Conservation (phyloP, 148 eudicot species). For the Persicaria maculosa region DNA sequence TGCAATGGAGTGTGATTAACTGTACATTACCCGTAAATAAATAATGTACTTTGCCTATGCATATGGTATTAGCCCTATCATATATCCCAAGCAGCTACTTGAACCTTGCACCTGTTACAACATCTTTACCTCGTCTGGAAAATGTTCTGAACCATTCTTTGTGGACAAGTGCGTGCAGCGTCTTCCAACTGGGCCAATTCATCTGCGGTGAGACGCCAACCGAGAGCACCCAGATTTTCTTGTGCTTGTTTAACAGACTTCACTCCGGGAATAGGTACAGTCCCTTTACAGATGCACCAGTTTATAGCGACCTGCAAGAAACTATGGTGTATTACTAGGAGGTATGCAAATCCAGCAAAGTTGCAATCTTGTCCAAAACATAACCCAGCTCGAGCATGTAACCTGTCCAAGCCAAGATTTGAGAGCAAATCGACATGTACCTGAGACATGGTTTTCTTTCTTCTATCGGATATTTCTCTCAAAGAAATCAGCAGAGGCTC, state of each 20-base stretch:
- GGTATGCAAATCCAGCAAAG: not conserved
- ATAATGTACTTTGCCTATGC: no score
- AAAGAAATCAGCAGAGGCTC: slow-evolving; percentile 63
- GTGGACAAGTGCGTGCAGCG: slow-evolving; percentile 64
- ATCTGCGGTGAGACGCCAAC: slow-evolving; percentile 66
- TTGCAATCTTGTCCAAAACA: not conserved
- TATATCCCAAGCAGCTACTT: no score
- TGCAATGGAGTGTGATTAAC: no score
- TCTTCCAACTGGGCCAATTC: slow-evolving; percentile 62
- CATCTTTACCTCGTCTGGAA: slow-evolving; percentile 64
- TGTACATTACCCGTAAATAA: no score
- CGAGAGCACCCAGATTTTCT: slow-evolving; percentile 82
- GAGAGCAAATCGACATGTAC: slow-evolving; percentile 22
- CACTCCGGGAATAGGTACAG: slow-evolving; percentile 92
- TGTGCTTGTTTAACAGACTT: slow-evolving; percentile 67
- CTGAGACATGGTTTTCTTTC: slow-evolving; percentile 73
- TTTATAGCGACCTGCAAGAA: slow-evolving; percentile 73
- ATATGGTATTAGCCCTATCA: no score
- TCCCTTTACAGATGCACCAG: slow-evolving; percentile 90
- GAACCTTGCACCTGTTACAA: no score
- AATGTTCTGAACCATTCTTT: slow-evolving; percentile 79
- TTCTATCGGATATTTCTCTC: slow-evolving; percentile 51
- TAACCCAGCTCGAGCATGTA: not conserved
- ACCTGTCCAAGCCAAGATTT: not conserved
- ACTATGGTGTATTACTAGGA: not conserved